phyloP scores from a whole-genome alignment of 441 rosid species.

The Erodium texanum region DNA sequence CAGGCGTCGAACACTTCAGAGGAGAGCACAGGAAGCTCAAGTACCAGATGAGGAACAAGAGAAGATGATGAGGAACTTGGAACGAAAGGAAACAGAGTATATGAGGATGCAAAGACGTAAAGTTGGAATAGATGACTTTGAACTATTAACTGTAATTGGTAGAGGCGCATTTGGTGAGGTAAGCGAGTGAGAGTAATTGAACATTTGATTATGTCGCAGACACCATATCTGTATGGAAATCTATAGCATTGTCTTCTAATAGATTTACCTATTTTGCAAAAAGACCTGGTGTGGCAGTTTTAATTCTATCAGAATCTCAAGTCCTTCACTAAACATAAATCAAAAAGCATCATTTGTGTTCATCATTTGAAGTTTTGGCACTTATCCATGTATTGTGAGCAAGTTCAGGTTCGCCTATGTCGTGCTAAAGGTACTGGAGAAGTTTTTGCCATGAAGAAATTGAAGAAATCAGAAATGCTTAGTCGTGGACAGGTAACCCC shows the following conservation, averaged over 20 bases:
- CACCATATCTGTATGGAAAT: background rate
- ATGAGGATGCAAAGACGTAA: slow-evolving; percentile 93
- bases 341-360: no score
- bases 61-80: slow-evolving; percentile 81
- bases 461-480: slow-evolving; percentile 95
- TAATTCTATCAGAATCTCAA: background rate
- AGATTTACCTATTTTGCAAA: background rate
- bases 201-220: background rate
- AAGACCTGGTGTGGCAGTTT: background rate
- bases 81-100: slow-evolving; percentile 77
- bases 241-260: background rate
- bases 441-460: slow-evolving; percentile 92
- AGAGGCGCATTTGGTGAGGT: slow-evolving; percentile 98
- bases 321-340: background rate
- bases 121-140: background rate
- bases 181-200: slow-evolving; percentile 4
- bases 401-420: slow-evolving; percentile 63
- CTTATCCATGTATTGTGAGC: background rate
- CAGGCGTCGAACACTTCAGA: slow-evolving; percentile 72
- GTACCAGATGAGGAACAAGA: slow-evolving; percentile 74
- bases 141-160: slow-evolving; percentile 66
- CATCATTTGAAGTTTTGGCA: background rate
- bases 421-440: slow-evolving; percentile 88
- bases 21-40: slow-evolving; percentile 78
- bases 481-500: slow-evolving; percentile 78